These are phyloP conservation scores for Hymenotorrendiella dingleyae DNA, from an alignment of 2,329 filamentous ascomycete species.

Conservation along the genomic window DNA sequence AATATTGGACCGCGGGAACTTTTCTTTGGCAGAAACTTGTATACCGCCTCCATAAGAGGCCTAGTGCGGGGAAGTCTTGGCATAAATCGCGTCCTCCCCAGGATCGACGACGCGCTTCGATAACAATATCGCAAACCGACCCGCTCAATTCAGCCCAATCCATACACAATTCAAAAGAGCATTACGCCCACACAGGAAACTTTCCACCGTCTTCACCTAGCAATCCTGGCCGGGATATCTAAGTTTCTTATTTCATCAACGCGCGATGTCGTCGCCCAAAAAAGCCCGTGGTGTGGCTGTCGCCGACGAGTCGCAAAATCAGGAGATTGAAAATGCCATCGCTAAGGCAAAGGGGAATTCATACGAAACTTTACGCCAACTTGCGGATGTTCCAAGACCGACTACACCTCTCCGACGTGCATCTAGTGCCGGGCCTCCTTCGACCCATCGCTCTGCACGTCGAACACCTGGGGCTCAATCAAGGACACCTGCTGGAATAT, in stretches of 20 bases:
- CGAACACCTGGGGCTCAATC: slow-evolving; percentile 23
- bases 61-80: slow-evolving; percentile 1
- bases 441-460: slow-evolving; percentile 20
- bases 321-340: slow-evolving; percentile 13
- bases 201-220: too few relatives aligned
- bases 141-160: too few relatives aligned
- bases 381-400: slow-evolving; percentile 26
- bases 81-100: background rate
- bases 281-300: too few relatives aligned
- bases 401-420: slow-evolving; percentile 28
- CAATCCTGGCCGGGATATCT: too few relatives aligned
- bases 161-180: too few relatives aligned
- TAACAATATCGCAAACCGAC: too few relatives aligned
- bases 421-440: slow-evolving; percentile 27
- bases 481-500: slow-evolving; percentile 22
- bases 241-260: too few relatives aligned
- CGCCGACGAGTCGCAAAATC: too few relatives aligned
- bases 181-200: too few relatives aligned
- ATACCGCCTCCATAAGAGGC: slow-evolving; percentile 1
- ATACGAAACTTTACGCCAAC: slow-evolving; percentile 21
- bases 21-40: background rate
- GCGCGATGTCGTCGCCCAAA: too few relatives aligned
- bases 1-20: background rate
- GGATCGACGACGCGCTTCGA: background rate
- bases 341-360: slow-evolving; percentile 22